Evolutionary conservation across 2,329 filamentous ascomycete genomes (phyloP), one percentile per base, ranked within the genome.

Genomic region (Alternaria sp.): DNA sequence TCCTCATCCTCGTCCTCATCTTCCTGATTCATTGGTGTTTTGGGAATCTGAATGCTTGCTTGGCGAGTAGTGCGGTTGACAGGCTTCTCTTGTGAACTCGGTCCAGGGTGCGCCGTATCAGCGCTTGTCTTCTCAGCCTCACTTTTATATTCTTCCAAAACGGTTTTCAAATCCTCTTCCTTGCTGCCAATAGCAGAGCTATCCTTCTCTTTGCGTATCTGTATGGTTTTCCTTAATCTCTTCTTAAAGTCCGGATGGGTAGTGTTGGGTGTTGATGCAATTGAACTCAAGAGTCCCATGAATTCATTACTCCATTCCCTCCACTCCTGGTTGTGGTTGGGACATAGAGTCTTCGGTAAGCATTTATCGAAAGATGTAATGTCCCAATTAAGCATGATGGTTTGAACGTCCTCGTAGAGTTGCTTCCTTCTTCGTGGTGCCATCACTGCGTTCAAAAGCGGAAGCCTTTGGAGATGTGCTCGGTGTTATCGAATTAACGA

Each of bases 311-410:
- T 39, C 57, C 57, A 59, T 51, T 59, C 44, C 18, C 20, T 38
- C 4, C 46, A 30, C 9, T 18, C 49, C 9, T 56, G 46, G 24
- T 59, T 44, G 14, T 26, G 24, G 24, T 59, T 49, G 22, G 57
- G 57, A 52, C 57, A 59, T 22, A 59, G 18, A 1, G 57, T 41
- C 24, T 41, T 55, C 16, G 57, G 57, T 16, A 59, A n/a, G 8
- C 57, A 59, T 28, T 51, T 46, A 7, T 39, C 46, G 4, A 55
- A 46, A 3, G 16, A 18, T 26, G 56, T n/a, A 5, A 56, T 51
- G 7, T 56, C 24, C 57, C 57, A 59, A 20, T 59, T 59, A n/a
- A 18, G 55, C 7, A 39, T 56, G 39, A 59, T 59, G 16, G 16
- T 44, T 14, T 24, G 36, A 30, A 56, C 44, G 47, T 43, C 24